These are phyloP conservation scores for Kluyveromyces siamensis DNA, from an alignment of 805 yeast genomes.

Conservation along the genomic window DNA sequence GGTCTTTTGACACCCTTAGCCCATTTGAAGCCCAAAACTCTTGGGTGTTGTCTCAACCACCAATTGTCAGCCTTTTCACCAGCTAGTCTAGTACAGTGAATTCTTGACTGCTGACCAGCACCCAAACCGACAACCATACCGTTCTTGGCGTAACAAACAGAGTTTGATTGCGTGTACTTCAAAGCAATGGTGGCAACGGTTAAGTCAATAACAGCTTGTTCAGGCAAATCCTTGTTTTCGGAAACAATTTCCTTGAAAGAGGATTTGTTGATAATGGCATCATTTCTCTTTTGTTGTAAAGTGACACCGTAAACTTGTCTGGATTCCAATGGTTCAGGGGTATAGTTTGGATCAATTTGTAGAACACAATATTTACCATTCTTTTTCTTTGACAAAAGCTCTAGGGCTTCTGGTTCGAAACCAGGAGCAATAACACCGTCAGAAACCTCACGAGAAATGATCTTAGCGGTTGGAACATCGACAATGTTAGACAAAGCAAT, in stretches of 20 bases:
- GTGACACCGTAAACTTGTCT: slow-evolving; percentile 96
- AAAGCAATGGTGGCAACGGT: slow-evolving; percentile 96
- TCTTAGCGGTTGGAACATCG: slow-evolving; percentile 91
- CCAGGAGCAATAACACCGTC: slow-evolving; percentile 99
- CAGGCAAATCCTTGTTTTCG: slow-evolving; percentile 74
- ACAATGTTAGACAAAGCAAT: slow-evolving; percentile 95
- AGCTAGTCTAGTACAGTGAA: slow-evolving; percentile 97
- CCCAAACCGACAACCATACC: slow-evolving; percentile 99
- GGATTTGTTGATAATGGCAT: slow-evolving; percentile 85
- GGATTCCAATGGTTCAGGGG: slow-evolving; percentile 72
- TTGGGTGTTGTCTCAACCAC: slow-evolving; percentile 99
- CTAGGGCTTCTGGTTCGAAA: slow-evolving; percentile 85
- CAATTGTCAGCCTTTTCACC: slow-evolving; percentile 99
- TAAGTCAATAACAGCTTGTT: slow-evolving; percentile 87
- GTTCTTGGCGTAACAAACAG: slow-evolving; percentile 95
- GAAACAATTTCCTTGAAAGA: slow-evolving; percentile 90
- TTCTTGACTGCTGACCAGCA: slow-evolving; percentile 99
- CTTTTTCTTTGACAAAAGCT: slow-evolving; percentile 81
- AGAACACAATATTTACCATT: slow-evolving; percentile 94
- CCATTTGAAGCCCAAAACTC: slow-evolving; percentile 89
- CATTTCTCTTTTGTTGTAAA: slow-evolving; percentile 94
- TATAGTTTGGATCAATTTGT: slow-evolving; percentile 91
- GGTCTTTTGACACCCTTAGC: slow-evolving; percentile 98
- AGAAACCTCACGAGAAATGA: slow-evolving; percentile 93
- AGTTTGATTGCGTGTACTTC: slow-evolving; percentile 96